Percentiles rank a stretch among this genome's conserved stretches.
These are phyloP conservation scores for Nothophaeocryptopus gaeumannii DNA, from an alignment of 2,329 filamentous ascomycete genomes.

Conservation along the genomic window DNA sequence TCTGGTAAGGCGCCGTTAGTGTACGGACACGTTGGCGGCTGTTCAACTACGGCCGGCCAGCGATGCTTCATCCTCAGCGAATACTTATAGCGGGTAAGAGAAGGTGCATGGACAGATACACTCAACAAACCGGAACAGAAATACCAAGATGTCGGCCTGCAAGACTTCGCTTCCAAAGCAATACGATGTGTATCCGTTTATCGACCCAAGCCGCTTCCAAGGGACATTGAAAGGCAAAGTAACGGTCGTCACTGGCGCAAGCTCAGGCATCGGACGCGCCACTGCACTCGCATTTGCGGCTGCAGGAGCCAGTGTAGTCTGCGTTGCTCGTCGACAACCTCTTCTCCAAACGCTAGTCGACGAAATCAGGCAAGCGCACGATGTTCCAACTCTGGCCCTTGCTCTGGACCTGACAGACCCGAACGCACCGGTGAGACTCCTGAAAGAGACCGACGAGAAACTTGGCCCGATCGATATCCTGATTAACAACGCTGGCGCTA, in stretches of 20 bases:
- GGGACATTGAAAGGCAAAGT: conserved; percentile 66
- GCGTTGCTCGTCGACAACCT: conserved; percentile 76
- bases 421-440: not conserved
- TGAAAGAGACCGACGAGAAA: conserved; percentile 2
- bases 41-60: no score
- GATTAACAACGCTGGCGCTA: conserved; percentile 20
- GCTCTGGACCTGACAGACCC: conserved; percentile 2
- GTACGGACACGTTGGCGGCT: no score
- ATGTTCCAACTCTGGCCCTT: not conserved
- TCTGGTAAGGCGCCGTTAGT: no score
- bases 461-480: conserved; percentile 14
- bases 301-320: conserved; percentile 77
- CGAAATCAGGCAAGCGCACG: conserved; percentile 3
- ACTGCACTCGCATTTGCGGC: conserved; percentile 88
- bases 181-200: no score
- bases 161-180: no score
- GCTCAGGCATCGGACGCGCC: conserved; percentile 79
- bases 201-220: no score
- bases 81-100: no score
- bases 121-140: no score
- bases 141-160: no score
- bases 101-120: no score
- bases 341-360: conserved; percentile 48
- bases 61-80: no score
- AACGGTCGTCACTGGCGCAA: conserved; percentile 81